Percentiles rank a stretch among this genome's conserved stretches.
Conservation (phyloP, 1,284 basidiomycete genomes). For the Leccinum fallax region DNA sequence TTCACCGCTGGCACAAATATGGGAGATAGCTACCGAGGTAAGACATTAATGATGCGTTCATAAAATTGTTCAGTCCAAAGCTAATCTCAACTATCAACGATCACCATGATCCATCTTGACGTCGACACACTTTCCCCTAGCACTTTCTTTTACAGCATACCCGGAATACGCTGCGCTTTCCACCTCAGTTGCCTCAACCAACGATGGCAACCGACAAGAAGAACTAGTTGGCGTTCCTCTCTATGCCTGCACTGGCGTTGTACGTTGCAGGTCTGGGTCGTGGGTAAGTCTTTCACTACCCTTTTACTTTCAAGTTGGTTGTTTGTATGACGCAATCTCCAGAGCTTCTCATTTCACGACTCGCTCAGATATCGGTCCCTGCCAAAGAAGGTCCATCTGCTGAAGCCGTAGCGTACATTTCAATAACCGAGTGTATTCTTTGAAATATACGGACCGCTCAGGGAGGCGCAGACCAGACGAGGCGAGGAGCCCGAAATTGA, state of each 20-base stretch:
- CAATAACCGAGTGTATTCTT: background rate
- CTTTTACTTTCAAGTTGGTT: background rate
- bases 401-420: constrained; percentile 78
- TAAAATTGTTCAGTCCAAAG: no score
- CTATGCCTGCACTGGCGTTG: constrained; percentile 88
- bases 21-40: no score
- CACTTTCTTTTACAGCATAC: no score
- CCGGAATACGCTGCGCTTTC: no score
- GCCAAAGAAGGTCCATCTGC: constrained; percentile 93
- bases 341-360: constrained; percentile 98
- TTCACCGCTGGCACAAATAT: no score
- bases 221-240: constrained; percentile 81
- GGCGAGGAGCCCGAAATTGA: constrained; percentile 88
- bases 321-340: constrained; percentile 10
- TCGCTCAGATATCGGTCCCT: constrained; percentile 95
- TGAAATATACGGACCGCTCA: background rate
- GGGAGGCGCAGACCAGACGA: constrained; percentile 76
- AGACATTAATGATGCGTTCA: no score
- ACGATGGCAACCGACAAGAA: constrained; percentile 49
- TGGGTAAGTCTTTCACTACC: constrained; percentile 57
- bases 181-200: background rate
- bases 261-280: constrained; percentile 97
- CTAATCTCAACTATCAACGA: no score
- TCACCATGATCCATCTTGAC: no score
- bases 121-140: no score